Conservation (phyloP, 108 stramenopile species). For the Pseudonitzschia pungens region DNA sequence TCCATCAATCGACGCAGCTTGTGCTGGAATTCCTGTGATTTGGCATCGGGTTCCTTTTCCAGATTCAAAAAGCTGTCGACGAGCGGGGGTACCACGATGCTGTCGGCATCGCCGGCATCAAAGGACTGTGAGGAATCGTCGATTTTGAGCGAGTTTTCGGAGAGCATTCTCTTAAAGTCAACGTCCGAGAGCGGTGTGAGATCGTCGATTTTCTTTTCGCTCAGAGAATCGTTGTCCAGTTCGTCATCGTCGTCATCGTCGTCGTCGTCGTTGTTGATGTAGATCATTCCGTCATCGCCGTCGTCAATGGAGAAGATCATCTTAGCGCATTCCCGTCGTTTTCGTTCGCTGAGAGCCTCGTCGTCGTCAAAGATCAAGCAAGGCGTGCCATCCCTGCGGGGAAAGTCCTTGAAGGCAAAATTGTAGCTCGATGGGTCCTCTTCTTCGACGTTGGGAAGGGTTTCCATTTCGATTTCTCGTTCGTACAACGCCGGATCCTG, state of each 20-base stretch:
- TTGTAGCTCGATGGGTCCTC: constrained; percentile 38
- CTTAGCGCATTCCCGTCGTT: constrained; percentile 6
- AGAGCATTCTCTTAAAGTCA: constrained; percentile 28
- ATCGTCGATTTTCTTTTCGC: constrained; percentile 3
- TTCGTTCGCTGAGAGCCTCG: constrained; percentile 2
- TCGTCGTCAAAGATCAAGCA: constrained; percentile 55
- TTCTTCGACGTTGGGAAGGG: constrained; percentile 15
- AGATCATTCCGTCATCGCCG: constrained; percentile 3
- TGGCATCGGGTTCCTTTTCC: neutral
- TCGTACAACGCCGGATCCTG: constrained; percentile 8
- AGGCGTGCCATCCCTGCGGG: constrained; percentile 64
- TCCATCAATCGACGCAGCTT: constrained; percentile 27
- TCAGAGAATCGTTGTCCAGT: no score
- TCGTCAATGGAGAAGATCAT: constrained; percentile 11
- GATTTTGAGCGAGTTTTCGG: constrained; percentile 14
- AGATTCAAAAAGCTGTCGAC: constrained; percentile 1
- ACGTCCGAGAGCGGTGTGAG: constrained; percentile 17
- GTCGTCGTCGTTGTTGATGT: neutral
- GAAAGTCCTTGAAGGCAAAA: constrained; percentile 64
- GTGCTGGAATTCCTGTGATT: constrained; percentile 28
- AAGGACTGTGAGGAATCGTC: neutral
- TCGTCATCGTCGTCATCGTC: neutral
- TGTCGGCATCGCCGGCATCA: neutral
- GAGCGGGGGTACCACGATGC: neutral
- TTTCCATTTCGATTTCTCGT: constrained; percentile 11